Evolutionary conservation across 495 filamentous ascomycete genomes (phyloP), one percentile per base, ranked within the genome.

Genomic region (Xylaria venustula): DNA sequence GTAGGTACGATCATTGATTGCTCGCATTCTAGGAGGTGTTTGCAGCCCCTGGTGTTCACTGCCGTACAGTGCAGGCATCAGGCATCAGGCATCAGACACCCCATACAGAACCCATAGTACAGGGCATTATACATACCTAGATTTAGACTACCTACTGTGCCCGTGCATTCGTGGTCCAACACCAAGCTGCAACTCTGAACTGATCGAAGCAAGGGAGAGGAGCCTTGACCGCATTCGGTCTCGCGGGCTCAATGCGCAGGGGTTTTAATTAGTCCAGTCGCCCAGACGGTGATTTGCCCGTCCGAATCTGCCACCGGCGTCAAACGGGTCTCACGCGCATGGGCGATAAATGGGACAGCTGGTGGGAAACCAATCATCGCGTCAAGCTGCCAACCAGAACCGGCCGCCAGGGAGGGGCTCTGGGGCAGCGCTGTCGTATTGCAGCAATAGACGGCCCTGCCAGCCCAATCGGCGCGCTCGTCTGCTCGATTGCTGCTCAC

Each of bases 331-430:
- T 42, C 46, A 51, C 34, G 6, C 22, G n/a, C 9, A 47, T 15
- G 2, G 5, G 14, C 22, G 19, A 15, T 22, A 26, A 47, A 47
- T 58, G 26, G 42, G 19, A 57, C 41, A 32, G 26, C 2, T 9
- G 23, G 11, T 23, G 46, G 42, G 1, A 25, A 36, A 15, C 58
- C 58, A 60, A 60, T 60, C 48, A 46, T 60, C 58, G 48, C 58
- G 58, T 60, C 58, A 5, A 30, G 17, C 32, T 20, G 7, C 7
- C n/a, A 4, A 23, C 26, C 40, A 46, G 30, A 34, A 52, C 36
- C 6, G 46, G 28, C 19, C n/a, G 37, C 7, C 19, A 25, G 45
- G 17, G 15, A 19, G 47, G 47, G 37, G 17, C 36, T 15, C 17
- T 36, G 36, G 23, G 23, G 23, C 36, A 15, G 34, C 20, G 12